phyloP scores from a whole-genome alignment of 2,329 filamentous ascomycete genomes.

The Ceratocystis diversiconidia region DNA sequence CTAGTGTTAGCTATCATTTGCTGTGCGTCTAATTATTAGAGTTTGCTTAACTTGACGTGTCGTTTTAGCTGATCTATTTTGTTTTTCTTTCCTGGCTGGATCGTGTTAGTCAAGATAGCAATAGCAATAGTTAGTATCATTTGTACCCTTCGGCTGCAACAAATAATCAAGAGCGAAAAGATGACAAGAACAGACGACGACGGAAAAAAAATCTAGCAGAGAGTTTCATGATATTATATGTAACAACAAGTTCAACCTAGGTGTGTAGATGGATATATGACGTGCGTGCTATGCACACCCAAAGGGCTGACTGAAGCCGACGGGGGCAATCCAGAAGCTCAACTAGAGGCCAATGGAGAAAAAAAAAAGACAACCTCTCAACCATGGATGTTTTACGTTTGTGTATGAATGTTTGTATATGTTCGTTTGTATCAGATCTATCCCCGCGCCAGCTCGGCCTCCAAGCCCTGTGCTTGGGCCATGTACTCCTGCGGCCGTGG shows the following conservation, averaged over 20 bases:
- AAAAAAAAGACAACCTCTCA: not conserved
- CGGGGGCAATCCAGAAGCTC: not conserved
- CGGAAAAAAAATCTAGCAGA: not conserved
- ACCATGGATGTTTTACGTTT: not conserved
- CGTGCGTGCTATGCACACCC: not conserved
- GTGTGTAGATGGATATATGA: not conserved
- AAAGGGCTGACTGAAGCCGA: not conserved
- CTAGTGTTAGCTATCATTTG: too few species aligned
- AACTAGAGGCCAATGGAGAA: not conserved
- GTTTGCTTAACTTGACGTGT: too few species aligned
- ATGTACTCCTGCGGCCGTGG: slow-evolving; percentile 46
- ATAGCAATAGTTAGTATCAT: not conserved
- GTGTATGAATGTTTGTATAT: too few species aligned
- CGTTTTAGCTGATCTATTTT: not conserved
- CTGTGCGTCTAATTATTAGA: too few species aligned
- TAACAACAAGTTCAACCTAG: not conserved
- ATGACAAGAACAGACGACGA: not conserved
- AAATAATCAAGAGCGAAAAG: not conserved
- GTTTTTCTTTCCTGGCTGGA: not conserved
- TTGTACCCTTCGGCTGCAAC: not conserved
- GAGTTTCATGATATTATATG: not conserved
- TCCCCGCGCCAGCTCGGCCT: slow-evolving; percentile 39
- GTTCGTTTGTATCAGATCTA: not conserved
- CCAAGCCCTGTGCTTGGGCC: slow-evolving; percentile 35
- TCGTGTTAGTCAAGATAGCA: too few species aligned